Evolutionary conservation across 257 asterid species (phyloP).

Genomic region (Przewalskia tangutica): DNA sequence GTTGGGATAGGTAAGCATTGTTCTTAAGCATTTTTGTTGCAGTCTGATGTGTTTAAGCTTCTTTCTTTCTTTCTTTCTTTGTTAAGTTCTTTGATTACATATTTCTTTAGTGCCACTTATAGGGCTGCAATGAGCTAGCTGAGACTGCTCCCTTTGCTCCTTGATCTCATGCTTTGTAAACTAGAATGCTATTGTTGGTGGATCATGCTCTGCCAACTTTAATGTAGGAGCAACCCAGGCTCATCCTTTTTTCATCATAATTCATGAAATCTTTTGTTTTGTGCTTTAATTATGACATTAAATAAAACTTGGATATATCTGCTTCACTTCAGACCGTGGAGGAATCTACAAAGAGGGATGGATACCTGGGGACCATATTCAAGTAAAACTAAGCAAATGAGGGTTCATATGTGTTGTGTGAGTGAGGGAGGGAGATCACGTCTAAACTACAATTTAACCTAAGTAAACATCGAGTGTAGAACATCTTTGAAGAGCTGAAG

Average conservation of each 20-base stretch:
- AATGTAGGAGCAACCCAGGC: background rate
- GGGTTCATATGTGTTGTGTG: background rate
- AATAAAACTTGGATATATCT: background rate
- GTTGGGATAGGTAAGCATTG: slow-evolving; percentile 81
- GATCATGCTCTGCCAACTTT: background rate
- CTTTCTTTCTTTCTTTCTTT: background rate
- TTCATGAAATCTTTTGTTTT: background rate
- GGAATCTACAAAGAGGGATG: background rate
- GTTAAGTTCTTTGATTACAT: background rate
- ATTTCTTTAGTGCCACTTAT: background rate
- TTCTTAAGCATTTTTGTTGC: background rate
- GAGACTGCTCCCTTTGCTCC: background rate
- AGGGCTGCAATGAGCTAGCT: background rate
- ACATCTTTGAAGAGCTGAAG: background rate
- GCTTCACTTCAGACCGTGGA: background rate
- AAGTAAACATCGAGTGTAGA: background rate
- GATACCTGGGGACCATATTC: background rate
- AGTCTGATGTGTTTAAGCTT: background rate
- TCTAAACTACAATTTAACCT: background rate
- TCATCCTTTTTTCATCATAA: background rate
- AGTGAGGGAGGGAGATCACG: background rate
- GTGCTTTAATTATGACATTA: background rate
- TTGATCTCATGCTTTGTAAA: background rate
- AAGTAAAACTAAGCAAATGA: background rate
- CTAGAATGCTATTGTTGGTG: background rate